Conservation (phyloP, 192 early-diverging fungal species). For the Paraglomus occultum region DNA sequence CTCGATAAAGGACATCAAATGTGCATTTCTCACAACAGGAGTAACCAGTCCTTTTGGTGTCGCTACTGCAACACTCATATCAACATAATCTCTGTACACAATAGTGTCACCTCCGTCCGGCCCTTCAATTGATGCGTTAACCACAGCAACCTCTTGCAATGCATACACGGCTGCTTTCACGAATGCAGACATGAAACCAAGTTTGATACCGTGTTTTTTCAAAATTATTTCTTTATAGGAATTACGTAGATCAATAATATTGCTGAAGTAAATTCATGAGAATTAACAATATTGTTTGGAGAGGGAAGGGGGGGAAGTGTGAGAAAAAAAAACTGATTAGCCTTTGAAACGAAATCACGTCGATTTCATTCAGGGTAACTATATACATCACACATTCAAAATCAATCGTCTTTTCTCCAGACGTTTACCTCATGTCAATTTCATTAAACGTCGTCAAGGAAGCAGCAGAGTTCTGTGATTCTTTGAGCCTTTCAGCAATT, state of each 20-base stretch:
- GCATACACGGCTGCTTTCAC: constrained; percentile 87
- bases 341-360: background rate
- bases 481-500: constrained; percentile 94
- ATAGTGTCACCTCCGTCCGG: constrained; percentile 66
- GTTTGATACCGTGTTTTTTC: constrained; percentile 93
- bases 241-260: constrained; percentile 86
- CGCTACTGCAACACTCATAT: constrained; percentile 94
- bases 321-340: background rate
- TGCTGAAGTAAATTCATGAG: constrained; percentile 40
- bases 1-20: constrained; percentile 82
- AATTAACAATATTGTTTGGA: background rate
- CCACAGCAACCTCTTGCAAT: constrained; percentile 85
- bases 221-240: constrained; percentile 93
- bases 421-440: constrained; percentile 81
- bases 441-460: constrained; percentile 99
- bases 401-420: no score
- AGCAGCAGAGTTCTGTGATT: constrained; percentile 95
- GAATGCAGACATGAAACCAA: constrained; percentile 98
- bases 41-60: constrained; percentile 99
- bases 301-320: background rate
- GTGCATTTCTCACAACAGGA: constrained; percentile 91
- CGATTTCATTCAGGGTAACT: background rate
- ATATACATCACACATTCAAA: background rate
- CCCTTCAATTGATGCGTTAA: constrained; percentile 90
- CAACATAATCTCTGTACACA: constrained; percentile 93